Evolutionary conservation across 106 monocot species (phyloP), one percentile per base, ranked within the genome.

Genomic region (Apostasia shenzhenica): DNA sequence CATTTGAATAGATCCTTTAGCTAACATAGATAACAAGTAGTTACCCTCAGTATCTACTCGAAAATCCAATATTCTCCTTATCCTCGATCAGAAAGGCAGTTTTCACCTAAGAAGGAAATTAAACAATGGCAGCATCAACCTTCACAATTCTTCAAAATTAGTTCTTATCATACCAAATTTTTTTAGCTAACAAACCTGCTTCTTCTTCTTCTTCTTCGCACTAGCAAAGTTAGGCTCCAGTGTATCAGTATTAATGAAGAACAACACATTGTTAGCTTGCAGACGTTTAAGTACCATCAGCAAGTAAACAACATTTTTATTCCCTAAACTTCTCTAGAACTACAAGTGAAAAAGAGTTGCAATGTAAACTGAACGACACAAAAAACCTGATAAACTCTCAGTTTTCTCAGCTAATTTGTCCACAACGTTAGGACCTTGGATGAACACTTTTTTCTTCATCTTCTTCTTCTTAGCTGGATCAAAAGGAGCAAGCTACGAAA

Each of bases 181-280:
- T 52, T n/a, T n/a, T n/a, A n/a, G n/a, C n/a, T n/a, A 51, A 67
- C 45, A 47, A 72, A 58, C 59, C 14, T 84, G 84, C 60, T 39
- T 83, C 61, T 88, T 88, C 84, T 88, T 88, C 70, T 84, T 88
- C 76, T 88, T 88, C 75, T 88, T 88, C 81, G 57, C 58, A 42
- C 81, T 82, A 73, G 54, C 73, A 71, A 84, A 88, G 77, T 49
- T 76, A 64, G 78, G 60, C 52, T 88, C 83, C 6, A 53, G 41
- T 2, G 70, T 53, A 45, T 84, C 88, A 73, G 75, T 8, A 77
- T 26, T 26, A 26, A 26, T 26, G 26, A 26, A 26, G 26, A 26
- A 26, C 26, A 26, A 0, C 26, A 26, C 26, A 26, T 26, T 26
- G 26, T 26, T 26, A 26, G 26, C 82, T 81, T 88, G 76, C 57